phyloP scores from a whole-genome alignment of 2,329 filamentous ascomycete genomes.

The Aureobasidium sp. region DNA sequence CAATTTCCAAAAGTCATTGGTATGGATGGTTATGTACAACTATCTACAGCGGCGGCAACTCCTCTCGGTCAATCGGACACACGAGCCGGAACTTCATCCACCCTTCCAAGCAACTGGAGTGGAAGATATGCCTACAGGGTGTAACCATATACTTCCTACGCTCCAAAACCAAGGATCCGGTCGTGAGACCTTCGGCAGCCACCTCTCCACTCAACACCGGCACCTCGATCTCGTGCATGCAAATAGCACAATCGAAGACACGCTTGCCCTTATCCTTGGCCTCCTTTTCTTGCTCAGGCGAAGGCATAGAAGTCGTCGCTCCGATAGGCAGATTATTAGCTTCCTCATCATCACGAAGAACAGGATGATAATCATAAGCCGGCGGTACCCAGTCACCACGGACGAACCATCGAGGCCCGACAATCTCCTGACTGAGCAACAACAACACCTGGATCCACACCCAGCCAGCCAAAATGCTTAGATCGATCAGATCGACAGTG shows the following conservation, averaged over 20 bases:
- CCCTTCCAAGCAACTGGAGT: conserved; percentile 81
- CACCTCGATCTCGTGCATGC: conserved; percentile 84
- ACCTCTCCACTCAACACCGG: conserved; percentile 58
- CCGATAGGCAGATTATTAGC: conserved; percentile 72
- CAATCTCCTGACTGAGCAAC: conserved; percentile 72
- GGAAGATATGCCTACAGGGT: conserved; percentile 92
- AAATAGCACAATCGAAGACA: conserved; percentile 87
- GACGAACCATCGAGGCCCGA: conserved; percentile 84
- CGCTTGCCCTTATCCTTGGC: conserved; percentile 50
- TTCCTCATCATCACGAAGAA: conserved; percentile 77
- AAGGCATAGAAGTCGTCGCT: conserved; percentile 22
- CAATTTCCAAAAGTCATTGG: too few relatives aligned
- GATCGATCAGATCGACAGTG: conserved; percentile 58
- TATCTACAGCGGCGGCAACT: conserved; percentile 68
- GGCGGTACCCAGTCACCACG: conserved; percentile 56
- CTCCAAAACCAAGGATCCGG: conserved; percentile 58
- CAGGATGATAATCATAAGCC: conserved; percentile 91
- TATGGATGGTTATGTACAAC: background rate
- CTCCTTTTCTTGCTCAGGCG: conserved; percentile 22
- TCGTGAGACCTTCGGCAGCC: conserved; percentile 2
- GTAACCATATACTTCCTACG: conserved; percentile 92
- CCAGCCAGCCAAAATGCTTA: conserved; percentile 64
- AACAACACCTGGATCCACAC: conserved; percentile 78
- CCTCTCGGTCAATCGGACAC: conserved; percentile 91
- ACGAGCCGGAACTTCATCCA: conserved; percentile 93